Evolutionary conservation across 441 rosid genomes (phyloP), one percentile per base, ranked within the genome.

Genomic region (Aquilaria agallochum): DNA sequence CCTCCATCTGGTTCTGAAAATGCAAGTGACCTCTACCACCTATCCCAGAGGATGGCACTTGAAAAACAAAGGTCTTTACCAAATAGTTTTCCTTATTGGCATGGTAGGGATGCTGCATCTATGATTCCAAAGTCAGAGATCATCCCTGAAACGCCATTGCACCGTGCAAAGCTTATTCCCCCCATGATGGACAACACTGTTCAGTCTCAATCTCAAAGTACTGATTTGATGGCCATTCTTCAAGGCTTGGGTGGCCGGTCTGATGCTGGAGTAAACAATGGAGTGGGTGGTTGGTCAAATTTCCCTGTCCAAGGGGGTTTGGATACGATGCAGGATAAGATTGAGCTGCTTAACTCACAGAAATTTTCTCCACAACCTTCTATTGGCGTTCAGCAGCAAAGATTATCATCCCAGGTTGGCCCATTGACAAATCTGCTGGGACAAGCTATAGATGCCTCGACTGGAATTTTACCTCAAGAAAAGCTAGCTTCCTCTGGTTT

Each of bases 21-120:
- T 76, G 93, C 80, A 50, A 82, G 73, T 70, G 87, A 87, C 55
- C 60, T 85, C 53, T 81, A 83, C 75, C 89, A 85, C 55, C 75
- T 92, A 82, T 89, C 89, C 44, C 77, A 86, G 78, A 85, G 82
- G 85, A 52, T 87, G 83, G 73, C 90, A 34, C 87, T 90, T 63
- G 99, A 95, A 65, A 83, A 76, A 58, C 97, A 92, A 76, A 83
- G 82, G 72, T 70, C 92, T 55, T 56, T 82, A 47, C 74, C 91
- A 6, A 76, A 70, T 79, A 71, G 80, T 4, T 81, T 84, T 75
- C 74, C 84, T 12, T 78, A 75, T 76, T 87, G 95, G 98, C 80
- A 83, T 2, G 96, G 90, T 53, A 78, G 88, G 71, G 98, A 95
- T 75, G 78, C 80, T 63, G 73, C 82, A 59, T 55, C 89, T 49